These are phyloP conservation scores for Alternaria sp. DNA, from an alignment of 2,329 filamentous ascomycete species.

Conservation along the genomic window DNA sequence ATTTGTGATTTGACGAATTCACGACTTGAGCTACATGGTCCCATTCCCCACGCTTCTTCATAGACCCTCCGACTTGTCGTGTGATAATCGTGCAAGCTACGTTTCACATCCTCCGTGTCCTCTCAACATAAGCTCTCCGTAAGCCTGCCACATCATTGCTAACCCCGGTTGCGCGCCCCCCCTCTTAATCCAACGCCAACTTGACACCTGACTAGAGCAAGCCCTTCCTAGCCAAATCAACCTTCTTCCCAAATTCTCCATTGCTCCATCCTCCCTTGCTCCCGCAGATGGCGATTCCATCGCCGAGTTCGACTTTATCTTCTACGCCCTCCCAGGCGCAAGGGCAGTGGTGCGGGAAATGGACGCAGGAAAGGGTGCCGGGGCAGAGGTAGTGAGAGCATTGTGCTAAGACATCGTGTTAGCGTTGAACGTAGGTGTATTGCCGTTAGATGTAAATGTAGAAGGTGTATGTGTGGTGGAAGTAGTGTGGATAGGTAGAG, in stretches of 20 bases:
- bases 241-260: conserved; percentile 76
- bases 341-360: conserved; percentile 96
- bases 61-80: background rate
- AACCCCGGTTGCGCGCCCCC: too few species aligned
- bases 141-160: background rate
- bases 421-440: background rate
- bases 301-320: conserved; percentile 73
- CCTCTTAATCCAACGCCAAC: background rate
- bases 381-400: conserved; percentile 96
- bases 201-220: conserved; percentile 62
- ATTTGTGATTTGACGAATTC: background rate
- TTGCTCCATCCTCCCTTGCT: conserved; percentile 78
- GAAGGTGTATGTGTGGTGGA: background rate
- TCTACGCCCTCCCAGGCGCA: conserved; percentile 77
- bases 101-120: background rate
- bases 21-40: background rate
- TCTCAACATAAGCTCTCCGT: background rate
- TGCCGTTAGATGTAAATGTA: background rate
- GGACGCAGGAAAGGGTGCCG: conserved; percentile 91
- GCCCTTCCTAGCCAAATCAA: conserved; percentile 82
- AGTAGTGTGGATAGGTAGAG: background rate
- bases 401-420: conserved; percentile 63
- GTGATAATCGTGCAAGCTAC: background rate
- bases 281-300: conserved; percentile 76
- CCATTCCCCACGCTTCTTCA: background rate